phyloP scores from a whole-genome alignment of 1,284 basidiomycete genomes.

The Rhodotorula mucilaginosa region DNA sequence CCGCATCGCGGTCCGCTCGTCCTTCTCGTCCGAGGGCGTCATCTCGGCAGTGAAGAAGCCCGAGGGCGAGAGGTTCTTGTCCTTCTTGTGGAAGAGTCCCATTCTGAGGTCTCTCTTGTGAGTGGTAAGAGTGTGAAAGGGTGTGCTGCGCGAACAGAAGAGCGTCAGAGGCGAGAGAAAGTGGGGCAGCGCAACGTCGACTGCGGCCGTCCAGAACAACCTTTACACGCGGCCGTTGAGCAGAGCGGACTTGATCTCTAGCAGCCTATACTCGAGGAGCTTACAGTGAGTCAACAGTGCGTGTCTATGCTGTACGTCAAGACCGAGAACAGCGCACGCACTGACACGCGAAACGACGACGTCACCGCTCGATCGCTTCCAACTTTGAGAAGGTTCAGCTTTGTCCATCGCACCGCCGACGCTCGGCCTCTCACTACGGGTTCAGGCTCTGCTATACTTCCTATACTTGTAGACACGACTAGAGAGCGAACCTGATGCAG shows the following conservation, averaged over 20 bases:
- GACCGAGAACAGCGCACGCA: background rate
- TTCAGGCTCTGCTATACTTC: too few relatives aligned
- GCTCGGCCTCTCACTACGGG: background rate
- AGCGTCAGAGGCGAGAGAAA: background rate
- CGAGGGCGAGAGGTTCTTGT: slow-evolving; percentile 15
- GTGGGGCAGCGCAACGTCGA: too few relatives aligned
- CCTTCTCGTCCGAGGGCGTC: background rate
- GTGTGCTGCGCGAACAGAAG: background rate
- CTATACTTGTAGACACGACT: too few relatives aligned
- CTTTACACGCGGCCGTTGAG: too few relatives aligned
- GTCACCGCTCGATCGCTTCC: background rate
- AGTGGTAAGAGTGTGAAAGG: too few relatives aligned
- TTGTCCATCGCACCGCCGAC: background rate
- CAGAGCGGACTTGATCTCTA: too few relatives aligned
- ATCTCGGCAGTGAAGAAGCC: slow-evolving; percentile 16
- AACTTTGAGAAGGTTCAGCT: background rate
- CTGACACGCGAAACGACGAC: background rate
- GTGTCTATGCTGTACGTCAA: background rate
- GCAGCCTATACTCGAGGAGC: too few relatives aligned
- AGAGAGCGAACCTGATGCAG: too few relatives aligned
- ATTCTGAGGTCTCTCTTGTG: background rate
- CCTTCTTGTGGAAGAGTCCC: slow-evolving; percentile 20
- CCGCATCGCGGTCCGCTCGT: background rate
- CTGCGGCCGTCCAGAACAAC: too few relatives aligned
- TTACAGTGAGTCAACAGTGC: too few relatives aligned